Percentiles rank a stretch among this genome's conserved stretches.
These are phyloP conservation scores for Sporothrix humicola DNA, from an alignment of 2,329 filamentous ascomycete species.

Conservation along the genomic window DNA sequence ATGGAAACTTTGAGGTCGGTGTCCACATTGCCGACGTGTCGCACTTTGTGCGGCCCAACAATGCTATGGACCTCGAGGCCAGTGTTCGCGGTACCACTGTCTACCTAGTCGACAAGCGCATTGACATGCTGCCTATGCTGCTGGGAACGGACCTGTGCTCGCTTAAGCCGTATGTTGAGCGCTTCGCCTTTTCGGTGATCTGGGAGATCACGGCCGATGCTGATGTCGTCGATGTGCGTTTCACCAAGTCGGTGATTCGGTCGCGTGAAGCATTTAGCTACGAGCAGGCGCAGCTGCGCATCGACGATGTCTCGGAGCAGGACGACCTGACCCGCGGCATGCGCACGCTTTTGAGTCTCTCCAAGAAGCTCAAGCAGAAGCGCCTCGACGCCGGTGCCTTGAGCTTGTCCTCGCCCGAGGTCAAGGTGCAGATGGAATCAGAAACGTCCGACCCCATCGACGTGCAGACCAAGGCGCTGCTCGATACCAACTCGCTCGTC, in stretches of 20 bases:
- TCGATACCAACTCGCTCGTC: slow-evolving; percentile 96
- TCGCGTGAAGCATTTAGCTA: slow-evolving; percentile 98
- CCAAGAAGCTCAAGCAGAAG: slow-evolving; percentile 91
- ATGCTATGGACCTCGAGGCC: slow-evolving; percentile 95
- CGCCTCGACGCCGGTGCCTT: slow-evolving; percentile 95
- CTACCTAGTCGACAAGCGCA: slow-evolving; percentile 97
- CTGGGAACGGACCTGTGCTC: slow-evolving; percentile 96
- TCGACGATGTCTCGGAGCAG: slow-evolving; percentile 85
- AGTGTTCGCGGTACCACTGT: slow-evolving; percentile 94
- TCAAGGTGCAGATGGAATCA: slow-evolving; percentile 92
- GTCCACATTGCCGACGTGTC: slow-evolving; percentile 99
- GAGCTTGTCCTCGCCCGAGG: slow-evolving; percentile 96
- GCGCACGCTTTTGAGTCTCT: slow-evolving; percentile 82
- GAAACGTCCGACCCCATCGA: slow-evolving; percentile 96
- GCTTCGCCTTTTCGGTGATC: slow-evolving; percentile 81
- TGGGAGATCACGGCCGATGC: slow-evolving; percentile 85
- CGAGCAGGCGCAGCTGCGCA: slow-evolving; percentile 90
- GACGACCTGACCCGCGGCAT: slow-evolving; percentile 92
- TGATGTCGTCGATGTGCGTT: slow-evolving; percentile 81
- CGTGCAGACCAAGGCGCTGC: slow-evolving; percentile 90
- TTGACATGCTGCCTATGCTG: slow-evolving; percentile 98
- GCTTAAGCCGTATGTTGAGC: slow-evolving; percentile 96
- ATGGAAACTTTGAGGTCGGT: slow-evolving; percentile 94
- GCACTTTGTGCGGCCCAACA: slow-evolving; percentile 96
- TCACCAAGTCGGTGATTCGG: slow-evolving; percentile 97